Evolutionary conservation across 106 monocot species (phyloP).

Genomic region (Acorus calamus): DNA sequence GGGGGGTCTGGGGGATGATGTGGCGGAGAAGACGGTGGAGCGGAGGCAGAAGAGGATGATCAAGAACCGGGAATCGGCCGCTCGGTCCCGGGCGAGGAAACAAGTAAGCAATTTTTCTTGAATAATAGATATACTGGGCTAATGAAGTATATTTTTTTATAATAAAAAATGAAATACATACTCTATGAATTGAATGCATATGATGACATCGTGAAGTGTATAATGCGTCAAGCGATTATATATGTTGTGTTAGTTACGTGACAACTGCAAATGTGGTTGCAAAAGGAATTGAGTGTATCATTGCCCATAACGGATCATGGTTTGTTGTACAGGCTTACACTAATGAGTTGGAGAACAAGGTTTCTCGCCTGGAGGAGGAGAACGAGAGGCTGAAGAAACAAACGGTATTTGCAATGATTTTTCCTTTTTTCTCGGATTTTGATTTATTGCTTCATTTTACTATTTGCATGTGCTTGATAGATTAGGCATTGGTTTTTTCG

Average conservation of each 20-base stretch:
- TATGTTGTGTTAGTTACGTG: too few species aligned
- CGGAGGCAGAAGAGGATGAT: constrained; percentile 47
- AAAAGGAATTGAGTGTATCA: neutral
- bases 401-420: constrained; percentile 18
- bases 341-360: constrained; percentile 49
- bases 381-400: constrained; percentile 40
- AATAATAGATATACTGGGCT: too few species aligned
- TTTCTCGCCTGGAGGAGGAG: constrained; percentile 41
- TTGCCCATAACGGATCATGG: neutral
- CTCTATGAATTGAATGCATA: too few species aligned
- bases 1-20: constrained; percentile 12
- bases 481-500: too few species aligned
- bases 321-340: constrained; percentile 34
- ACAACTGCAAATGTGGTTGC: too few species aligned
- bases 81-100: constrained; percentile 49
- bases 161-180: too few species aligned
- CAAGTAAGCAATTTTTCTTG: constrained; percentile 13
- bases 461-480: too few species aligned
- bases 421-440: neutral
- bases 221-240: too few species aligned
- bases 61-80: constrained; percentile 53
- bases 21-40: constrained; percentile 12
- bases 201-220: too few species aligned
- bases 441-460: too few species aligned
- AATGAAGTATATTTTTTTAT: too few species aligned